Percentiles rank a stretch among this genome's conserved stretches.
Evolutionary conservation across 352 stramenopile species (phyloP).

Genomic region (Phytophthora capsici): DNA sequence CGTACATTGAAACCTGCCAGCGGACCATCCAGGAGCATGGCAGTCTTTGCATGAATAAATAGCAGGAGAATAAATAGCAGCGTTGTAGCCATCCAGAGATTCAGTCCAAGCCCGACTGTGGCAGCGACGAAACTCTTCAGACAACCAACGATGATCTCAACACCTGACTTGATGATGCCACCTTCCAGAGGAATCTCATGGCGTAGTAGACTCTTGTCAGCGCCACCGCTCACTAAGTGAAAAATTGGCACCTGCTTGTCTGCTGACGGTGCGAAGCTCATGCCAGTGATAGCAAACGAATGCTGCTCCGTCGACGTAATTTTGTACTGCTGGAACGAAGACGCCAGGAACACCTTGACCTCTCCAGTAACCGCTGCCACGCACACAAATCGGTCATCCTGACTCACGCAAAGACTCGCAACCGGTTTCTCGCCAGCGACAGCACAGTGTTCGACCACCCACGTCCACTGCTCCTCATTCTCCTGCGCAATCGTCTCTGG

Average conservation of each 20-base stretch:
- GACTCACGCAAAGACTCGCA: slow-evolving; percentile 78
- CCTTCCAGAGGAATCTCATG: slow-evolving; percentile 68
- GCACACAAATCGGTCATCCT: slow-evolving; percentile 76
- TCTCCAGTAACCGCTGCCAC: slow-evolving; percentile 77
- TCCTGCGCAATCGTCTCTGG: slow-evolving; percentile 72
- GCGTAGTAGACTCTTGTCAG: slow-evolving; percentile 76
- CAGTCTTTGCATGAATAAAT: slow-evolving; percentile 77
- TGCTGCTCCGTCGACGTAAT: slow-evolving; percentile 66
- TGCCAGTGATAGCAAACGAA: slow-evolving; percentile 84
- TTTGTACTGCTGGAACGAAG: slow-evolving; percentile 58
- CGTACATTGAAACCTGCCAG: slow-evolving; percentile 62
- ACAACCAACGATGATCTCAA: slow-evolving; percentile 39
- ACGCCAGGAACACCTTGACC: slow-evolving; percentile 65
- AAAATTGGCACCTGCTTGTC: slow-evolving; percentile 45
- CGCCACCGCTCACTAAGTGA: slow-evolving; percentile 73
- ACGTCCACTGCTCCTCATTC: slow-evolving; percentile 74
- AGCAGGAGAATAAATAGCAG: slow-evolving; percentile 78
- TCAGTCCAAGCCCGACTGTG: slow-evolving; percentile 55
- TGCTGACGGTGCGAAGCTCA: slow-evolving; percentile 61
- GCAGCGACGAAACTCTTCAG: slow-evolving; percentile 39
- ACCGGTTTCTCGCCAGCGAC: slow-evolving; percentile 78
- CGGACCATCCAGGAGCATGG: slow-evolving; percentile 55
- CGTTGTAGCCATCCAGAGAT: slow-evolving; percentile 50
- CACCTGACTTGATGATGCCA: slow-evolving; percentile 55
- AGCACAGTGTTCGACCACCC: slow-evolving; percentile 56